Evolutionary conservation across 345 rosid species (phyloP).

Genomic region (Clausena lansium): DNA sequence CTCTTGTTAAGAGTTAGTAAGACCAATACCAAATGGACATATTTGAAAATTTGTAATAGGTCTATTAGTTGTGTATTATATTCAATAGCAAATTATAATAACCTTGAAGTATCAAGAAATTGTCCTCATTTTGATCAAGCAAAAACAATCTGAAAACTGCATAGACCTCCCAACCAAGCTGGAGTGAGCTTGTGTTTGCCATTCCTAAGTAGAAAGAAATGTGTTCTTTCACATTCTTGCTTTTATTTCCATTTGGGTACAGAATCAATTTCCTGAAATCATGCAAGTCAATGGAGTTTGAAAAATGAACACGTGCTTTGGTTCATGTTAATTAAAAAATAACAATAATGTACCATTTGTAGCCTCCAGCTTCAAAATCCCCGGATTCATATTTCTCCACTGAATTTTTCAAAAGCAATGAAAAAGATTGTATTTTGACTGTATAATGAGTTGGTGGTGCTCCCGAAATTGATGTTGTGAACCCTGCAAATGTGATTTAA

Average conservation of each 20-base stretch:
- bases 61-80: neutral
- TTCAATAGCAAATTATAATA: no score
- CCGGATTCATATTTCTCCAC: slow-evolving; percentile 60
- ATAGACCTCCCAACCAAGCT: slow-evolving; percentile 50
- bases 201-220: slow-evolving; percentile 58
- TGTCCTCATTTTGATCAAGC: slow-evolving; percentile 43
- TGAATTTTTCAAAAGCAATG: slow-evolving; percentile 40
- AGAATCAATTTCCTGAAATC: slow-evolving; percentile 55
- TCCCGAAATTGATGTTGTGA: slow-evolving; percentile 40
- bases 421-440: slow-evolving; percentile 50
- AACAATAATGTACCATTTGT: slow-evolving; percentile 57
- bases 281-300: no score
- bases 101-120: slow-evolving; percentile 39
- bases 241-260: slow-evolving; percentile 62
- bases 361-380: slow-evolving; percentile 70
- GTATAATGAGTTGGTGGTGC: slow-evolving; percentile 53
- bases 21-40: no score
- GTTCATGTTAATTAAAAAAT: no score
- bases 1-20: no score
- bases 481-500: slow-evolving; percentile 26
- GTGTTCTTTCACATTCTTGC: slow-evolving; percentile 50
- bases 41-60: no score
- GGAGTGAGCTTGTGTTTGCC: slow-evolving; percentile 38
- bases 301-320: no score
- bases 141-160: slow-evolving; percentile 50